Conservation (phyloP, 352 stramenopile species). For the Phytophthora rubi region DNA sequence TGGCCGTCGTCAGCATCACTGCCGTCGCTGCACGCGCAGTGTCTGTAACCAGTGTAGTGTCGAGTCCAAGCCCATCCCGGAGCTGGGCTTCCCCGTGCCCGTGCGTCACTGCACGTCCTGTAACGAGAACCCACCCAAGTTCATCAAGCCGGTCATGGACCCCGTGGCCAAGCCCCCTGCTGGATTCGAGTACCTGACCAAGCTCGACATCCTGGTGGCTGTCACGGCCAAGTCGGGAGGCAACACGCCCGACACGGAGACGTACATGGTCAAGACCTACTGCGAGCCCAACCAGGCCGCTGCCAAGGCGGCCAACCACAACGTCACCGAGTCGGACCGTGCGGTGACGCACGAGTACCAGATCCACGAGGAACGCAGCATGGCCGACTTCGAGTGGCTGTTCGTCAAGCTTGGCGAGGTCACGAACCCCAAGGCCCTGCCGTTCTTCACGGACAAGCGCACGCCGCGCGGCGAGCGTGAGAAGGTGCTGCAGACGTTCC, state of each 20-base stretch:
- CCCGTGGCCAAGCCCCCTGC: conserved; percentile 76
- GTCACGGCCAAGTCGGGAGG: conserved; percentile 54
- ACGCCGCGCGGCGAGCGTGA: conserved; percentile 53
- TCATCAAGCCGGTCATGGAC: conserved; percentile 82
- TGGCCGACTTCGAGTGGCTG: conserved; percentile 88
- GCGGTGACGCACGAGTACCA: conserved; percentile 83
- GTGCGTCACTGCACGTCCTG: conserved; percentile 86
- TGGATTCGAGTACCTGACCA: conserved; percentile 86
- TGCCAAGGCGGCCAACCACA: conserved; percentile 57
- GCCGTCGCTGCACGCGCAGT: conserved; percentile 83
- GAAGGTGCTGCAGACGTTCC: conserved; percentile 79
- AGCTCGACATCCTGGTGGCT: conserved; percentile 79
- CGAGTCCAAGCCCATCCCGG: conserved; percentile 82
- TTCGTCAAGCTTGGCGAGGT: conserved; percentile 75
- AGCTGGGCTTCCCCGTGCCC: conserved; percentile 77
- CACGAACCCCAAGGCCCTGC: conserved; percentile 83
- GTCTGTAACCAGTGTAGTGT: conserved; percentile 88
- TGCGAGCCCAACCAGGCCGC: conserved; percentile 75
- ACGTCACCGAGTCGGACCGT: conserved; percentile 63
- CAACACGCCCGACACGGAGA: conserved; percentile 56
- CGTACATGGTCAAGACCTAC: conserved; percentile 81
- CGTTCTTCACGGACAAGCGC: conserved; percentile 81
- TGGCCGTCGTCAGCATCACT: conserved; percentile 83
- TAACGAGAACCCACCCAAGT: conserved; percentile 81
- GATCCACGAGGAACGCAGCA: conserved; percentile 69